Percentiles rank a stretch among this genome's conserved stretches.
Conservation (phyloP, 179 eudicot species). For the Beta macrorhiza region DNA sequence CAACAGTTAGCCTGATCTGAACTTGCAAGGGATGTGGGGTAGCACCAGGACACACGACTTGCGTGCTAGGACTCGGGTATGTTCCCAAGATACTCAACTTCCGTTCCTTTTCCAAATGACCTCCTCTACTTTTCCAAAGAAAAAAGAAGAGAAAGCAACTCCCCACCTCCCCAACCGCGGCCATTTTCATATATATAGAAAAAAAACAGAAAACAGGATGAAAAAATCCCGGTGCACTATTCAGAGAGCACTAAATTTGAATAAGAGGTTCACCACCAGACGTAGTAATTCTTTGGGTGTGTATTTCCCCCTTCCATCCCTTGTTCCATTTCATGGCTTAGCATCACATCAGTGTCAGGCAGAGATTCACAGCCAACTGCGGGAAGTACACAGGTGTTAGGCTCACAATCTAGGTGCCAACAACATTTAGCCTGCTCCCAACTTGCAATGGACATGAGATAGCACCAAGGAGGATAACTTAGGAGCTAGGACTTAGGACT, state of each 20-base stretch:
- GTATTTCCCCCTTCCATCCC: background rate
- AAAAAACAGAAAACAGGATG: too few relatives aligned
- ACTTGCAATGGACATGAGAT: background rate
- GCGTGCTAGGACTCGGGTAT: background rate
- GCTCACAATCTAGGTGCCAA: background rate
- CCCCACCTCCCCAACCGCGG: too few relatives aligned
- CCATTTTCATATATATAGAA: too few relatives aligned
- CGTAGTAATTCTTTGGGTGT: background rate
- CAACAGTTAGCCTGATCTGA: background rate
- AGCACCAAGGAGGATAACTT: background rate
- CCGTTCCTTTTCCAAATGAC: background rate
- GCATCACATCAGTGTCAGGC: background rate
- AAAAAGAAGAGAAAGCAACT: too few relatives aligned
- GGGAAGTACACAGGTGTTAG: background rate
- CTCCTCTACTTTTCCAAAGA: background rate
- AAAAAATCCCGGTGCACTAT: too few relatives aligned
- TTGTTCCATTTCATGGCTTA: too few relatives aligned
- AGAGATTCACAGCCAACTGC: background rate
- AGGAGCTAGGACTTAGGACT: background rate
- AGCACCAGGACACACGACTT: background rate
- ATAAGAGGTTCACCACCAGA: too few relatives aligned
- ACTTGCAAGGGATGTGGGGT: background rate
- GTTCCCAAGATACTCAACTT: background rate
- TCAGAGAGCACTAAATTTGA: too few relatives aligned
- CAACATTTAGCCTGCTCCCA: background rate